Evolutionary conservation across 202 grass and related monocot genomes (phyloP), one percentile per base, ranked within the genome.

Genomic region (Hordeum pubiflorum): DNA sequence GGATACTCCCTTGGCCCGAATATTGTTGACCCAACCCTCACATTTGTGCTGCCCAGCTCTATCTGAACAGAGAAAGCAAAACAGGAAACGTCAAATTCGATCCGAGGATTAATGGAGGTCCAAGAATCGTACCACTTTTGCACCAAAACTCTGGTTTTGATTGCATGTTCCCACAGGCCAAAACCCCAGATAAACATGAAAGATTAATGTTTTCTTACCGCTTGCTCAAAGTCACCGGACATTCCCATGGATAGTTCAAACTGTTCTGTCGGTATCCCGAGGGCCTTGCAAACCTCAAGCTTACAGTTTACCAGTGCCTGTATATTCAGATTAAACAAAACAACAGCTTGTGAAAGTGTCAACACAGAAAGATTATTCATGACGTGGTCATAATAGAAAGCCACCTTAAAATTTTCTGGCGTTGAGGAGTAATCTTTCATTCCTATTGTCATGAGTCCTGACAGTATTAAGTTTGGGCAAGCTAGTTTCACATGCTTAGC

Each of bases 191-290:
- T 65, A 68, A 31, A 60, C 29, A 43, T 56, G 17, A 79, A 72
- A 27, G 37, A 1, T 3, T 63, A 24, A 61, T 64, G 24, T 52
- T 58, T 57, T 72, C 86, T 75, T 85, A 98, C 95, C 21, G 92
- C 95, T 90, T 90, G 82, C 77, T 98, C 92, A 55, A 98, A 98
- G 74, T 98, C 92, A 10, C 74, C 81, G 7, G 92, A 95, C 95
- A 98, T 98, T 69, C 92, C 95, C 90, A 98, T 98, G 46, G 95
- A 98, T 10, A 98, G 87, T 80, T 98, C 90, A 31, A 88, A 93
- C 17, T 88, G 73, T 22, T 93, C 88, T 62, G 80, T 63, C 2
- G 86, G 77, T 27, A 95, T 84, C 12, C 83, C 80, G 61, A 95
- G 86, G 31, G 80, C 88, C 58, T 93, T 84, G 69, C 84, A 93